phyloP scores from a whole-genome alignment of 306 rosid species.

The Arachis stenosperma region DNA sequence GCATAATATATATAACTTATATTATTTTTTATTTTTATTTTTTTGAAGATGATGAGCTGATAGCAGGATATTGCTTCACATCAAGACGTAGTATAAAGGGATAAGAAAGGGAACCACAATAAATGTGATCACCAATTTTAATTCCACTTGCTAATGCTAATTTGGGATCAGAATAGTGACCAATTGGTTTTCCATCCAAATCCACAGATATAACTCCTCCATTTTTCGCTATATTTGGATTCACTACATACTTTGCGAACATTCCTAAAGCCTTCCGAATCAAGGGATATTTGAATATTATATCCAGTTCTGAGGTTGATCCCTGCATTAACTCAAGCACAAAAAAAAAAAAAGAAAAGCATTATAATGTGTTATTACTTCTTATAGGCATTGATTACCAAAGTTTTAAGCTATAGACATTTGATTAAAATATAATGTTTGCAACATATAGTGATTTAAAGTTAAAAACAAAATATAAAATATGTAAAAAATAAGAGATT shows the following conservation, averaged over 20 bases:
- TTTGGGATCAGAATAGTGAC: slow-evolving; percentile 54
- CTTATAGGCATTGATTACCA: too few species aligned
- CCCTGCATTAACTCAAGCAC: slow-evolving; percentile 47
- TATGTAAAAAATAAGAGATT: too few species aligned
- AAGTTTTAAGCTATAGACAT: too few species aligned
- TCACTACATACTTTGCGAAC: slow-evolving; percentile 27
- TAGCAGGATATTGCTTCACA: slow-evolving; percentile 54
- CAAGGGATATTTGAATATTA: slow-evolving; percentile 50
- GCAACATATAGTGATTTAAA: too few species aligned
- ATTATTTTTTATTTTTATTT: too few species aligned
- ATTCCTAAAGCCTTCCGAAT: slow-evolving; percentile 56
- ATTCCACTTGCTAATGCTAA: slow-evolving; percentile 51
- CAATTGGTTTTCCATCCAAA: slow-evolving; percentile 58
- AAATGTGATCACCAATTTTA: slow-evolving; percentile 67
- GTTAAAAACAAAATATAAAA: too few species aligned
- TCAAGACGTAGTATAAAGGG: slow-evolving; percentile 59
- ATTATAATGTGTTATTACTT: too few species aligned
- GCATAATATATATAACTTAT: too few species aligned
- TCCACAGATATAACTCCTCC: slow-evolving; percentile 67
- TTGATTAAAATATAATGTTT: too few species aligned
- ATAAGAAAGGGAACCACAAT: slow-evolving; percentile 53
- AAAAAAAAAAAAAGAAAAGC: too few species aligned
- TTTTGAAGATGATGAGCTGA: slow-evolving; percentile 36
- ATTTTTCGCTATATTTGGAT: slow-evolving; percentile 33
- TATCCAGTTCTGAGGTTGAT: slow-evolving; percentile 34